Percentiles rank a stretch among this genome's conserved stretches.
Conservation (phyloP, 2,329 filamentous ascomycete genomes). For the Fusarium sp. region DNA sequence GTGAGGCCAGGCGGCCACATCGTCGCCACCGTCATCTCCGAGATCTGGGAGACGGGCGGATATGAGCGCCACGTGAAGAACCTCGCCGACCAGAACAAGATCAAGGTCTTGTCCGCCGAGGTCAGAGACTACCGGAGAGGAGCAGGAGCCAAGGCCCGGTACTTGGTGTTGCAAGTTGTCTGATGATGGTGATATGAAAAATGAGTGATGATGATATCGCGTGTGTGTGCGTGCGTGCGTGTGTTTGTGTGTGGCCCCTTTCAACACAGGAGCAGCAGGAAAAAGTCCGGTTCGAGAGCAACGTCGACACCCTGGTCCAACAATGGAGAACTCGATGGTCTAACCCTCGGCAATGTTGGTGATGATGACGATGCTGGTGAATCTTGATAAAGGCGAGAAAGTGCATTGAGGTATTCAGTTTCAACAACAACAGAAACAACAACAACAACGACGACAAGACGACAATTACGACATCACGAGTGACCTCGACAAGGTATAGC, state of each 20-base stretch:
- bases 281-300: constrained; percentile 1
- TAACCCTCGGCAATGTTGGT: neutral
- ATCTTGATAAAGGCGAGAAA: constrained; percentile 21
- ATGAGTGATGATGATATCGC: constrained; percentile 20
- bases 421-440: constrained; percentile 4
- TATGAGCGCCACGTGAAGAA: constrained; percentile 56
- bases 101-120: constrained; percentile 43
- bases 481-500: constrained; percentile 9
- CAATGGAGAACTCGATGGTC: neutral
- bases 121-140: constrained; percentile 47
- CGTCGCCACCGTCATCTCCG: constrained; percentile 61
- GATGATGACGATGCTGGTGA: constrained; percentile 25
- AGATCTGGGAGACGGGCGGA: constrained; percentile 60
- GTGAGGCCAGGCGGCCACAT: constrained; percentile 58
- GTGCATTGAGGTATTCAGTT: constrained; percentile 18
- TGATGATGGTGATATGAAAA: constrained; percentile 8
- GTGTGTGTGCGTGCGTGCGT: constrained; percentile 8
- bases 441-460: too few species aligned
- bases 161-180: constrained; percentile 45
- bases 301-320: constrained; percentile 5
- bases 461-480: neutral
- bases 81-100: constrained; percentile 41
- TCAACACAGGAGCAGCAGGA: constrained; percentile 15
- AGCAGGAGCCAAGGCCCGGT: constrained; percentile 44
- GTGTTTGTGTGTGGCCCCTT: constrained; percentile 3